Evolutionary conservation across 495 filamentous ascomycete species (phyloP), one percentile per base, ranked within the genome.

Genomic region (Patellaria atrata): DNA sequence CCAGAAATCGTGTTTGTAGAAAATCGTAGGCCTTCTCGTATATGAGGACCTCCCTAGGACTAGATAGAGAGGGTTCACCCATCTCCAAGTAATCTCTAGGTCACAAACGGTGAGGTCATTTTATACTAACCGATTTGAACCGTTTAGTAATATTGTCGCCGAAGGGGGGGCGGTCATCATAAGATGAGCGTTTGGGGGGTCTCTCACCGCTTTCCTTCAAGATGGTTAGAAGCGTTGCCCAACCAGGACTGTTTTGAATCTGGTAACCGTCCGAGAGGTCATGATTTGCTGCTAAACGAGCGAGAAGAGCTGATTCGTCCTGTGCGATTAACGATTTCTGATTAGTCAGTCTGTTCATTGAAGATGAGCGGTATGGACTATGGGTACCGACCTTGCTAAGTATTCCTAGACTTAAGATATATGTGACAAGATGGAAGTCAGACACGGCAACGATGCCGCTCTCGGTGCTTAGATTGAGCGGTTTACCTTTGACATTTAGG

Each of bases 171-270:
- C 58, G 57, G 64, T 70, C 60, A n/a, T n/a, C n/a, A n/a, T n/a
- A n/a, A n/a, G n/a, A n/a, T n/a, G 67, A 68, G 61, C 84, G 82
- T 65, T 84, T 89, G 55, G 77, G 75, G 76, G 75, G 67, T 67
- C 77, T 79, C 85, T 92, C 85, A 93, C 85, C 82, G 70, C 80
- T 87, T 68, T 84, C 77, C 71, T 82, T 73, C 60, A 96, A 65
- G 57, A 96, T 94, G 53, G 80, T 75, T 56, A 86, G 67, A 55
- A 97, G 68, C 27, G 85, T 96, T 44, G 83, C 78, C 86, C 89
- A 97, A 47, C 87, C 86, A 35, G 73, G 66, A 36, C 77, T 86
- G 41, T 80, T 75, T 52, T 85, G 66, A 33, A 97, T 69, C 50
- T 87, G 73, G 50, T 81, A 71, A 28, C 77, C 77, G 29, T 91